These are phyloP conservation scores for barley (Hordeum vulgare) DNA, from an alignment of 176 grass and related monocot genomes.

Conservation along the genomic window DNA sequence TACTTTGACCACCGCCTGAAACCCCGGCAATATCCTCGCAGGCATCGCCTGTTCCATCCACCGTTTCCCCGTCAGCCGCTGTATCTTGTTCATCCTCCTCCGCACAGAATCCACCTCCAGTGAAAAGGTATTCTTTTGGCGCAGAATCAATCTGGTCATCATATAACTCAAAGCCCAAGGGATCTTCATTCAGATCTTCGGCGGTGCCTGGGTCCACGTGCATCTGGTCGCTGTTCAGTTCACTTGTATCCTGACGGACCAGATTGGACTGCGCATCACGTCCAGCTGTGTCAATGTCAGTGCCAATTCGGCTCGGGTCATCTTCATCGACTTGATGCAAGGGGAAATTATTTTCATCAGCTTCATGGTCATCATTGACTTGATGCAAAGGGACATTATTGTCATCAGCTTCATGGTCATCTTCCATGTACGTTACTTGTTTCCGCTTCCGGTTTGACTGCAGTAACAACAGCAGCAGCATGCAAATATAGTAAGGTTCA, in stretches of 20 bases:
- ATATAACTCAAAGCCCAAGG: background rate
- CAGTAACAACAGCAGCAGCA: slow-evolving; percentile 14
- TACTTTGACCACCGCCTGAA: slow-evolving; percentile 1
- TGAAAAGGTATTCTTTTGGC: slow-evolving; percentile 46
- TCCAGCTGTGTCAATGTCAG: slow-evolving; percentile 10
- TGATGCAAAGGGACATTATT: slow-evolving; percentile 8
- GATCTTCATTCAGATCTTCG: slow-evolving; percentile 14
- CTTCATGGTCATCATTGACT: slow-evolving; percentile 40
- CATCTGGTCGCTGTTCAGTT: slow-evolving; percentile 10
- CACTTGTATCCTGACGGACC: slow-evolving; percentile 20
- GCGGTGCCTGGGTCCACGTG: background rate
- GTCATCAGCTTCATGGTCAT: slow-evolving; percentile 43
- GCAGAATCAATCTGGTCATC: slow-evolving; percentile 1
- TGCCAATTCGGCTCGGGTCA: slow-evolving; percentile 13
- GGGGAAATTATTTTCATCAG: slow-evolving; percentile 16
- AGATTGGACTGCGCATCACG: slow-evolving; percentile 16
- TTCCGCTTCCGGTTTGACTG: slow-evolving; percentile 76
- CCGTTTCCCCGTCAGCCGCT: background rate
- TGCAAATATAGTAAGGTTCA: background rate
- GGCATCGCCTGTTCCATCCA: slow-evolving; percentile 4
- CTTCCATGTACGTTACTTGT: slow-evolving; percentile 64
- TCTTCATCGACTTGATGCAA: slow-evolving; percentile 17
- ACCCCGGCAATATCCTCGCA: background rate
- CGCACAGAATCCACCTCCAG: slow-evolving; percentile 68
- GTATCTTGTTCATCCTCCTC: slow-evolving; percentile 35